Base-by-base conservation (phyloP, 768 basidiomycete genomes). In the Mycena kentingensis region DNA sequence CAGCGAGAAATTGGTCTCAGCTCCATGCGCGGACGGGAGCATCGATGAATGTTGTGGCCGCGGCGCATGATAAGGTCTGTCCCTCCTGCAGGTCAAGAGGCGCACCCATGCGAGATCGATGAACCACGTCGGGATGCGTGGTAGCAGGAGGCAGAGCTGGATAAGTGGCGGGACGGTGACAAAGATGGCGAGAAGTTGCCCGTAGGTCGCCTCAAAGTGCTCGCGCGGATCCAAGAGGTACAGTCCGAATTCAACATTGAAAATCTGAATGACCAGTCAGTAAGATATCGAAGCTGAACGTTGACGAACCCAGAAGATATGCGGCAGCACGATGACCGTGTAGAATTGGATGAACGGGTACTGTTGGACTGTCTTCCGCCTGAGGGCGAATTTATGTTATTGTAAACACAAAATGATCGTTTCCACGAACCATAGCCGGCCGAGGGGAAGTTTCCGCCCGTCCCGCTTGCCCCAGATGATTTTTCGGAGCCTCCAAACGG, bases 101-200 rank as follows among this genome's bases (percentile, higher is more conserved):
- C 55, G 50, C 10, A 57, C 51, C 56, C 56, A 57, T 2, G 41
- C 35, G 13, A 57, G 27, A 26, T 53, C 51, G 2, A 22, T 11
- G 43, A 57, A 57, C 56, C 56, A 57, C 1, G 5, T 19, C 15
- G 11, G 34, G n/a, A 54, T 18, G 18, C 18, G 34, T 6, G 52
- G 57, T 2, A 44, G n/a, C 22, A 58, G 47, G 4, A 43, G 19
- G 25, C 44, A 52, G 24, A 54, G 27, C 31, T 53, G 52, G 28
- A 58, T 42, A 15, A 58, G 22, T 10, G 57, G 55, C 11, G 59
- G 59, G 13, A 60, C 37, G 0, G 59, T 60, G 16, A 57, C 54
- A 38, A 60, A 60, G 27, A 60, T 60, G 16, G 59, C 59, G 15
- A 60, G 55, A 13, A 60, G 54, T 50, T 60, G 58, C 5, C 58